Base-by-base conservation (phyloP, 768 basidiomycete genomes). In the Podaxis mareebaensis region DNA sequence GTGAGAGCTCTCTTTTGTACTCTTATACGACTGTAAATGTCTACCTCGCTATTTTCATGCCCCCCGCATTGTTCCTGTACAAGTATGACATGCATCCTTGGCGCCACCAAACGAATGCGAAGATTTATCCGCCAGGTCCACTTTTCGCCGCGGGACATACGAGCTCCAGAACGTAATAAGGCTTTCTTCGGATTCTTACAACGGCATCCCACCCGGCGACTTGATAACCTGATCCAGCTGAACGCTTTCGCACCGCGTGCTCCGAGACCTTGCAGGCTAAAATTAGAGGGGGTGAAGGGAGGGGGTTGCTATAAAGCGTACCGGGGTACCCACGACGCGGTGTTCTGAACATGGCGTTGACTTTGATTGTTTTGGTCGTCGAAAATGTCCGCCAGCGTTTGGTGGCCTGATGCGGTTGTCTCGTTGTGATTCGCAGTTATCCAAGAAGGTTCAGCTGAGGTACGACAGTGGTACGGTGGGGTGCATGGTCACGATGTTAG, bases 261-360 rank as follows among this genome's bases (percentile, higher is more conserved):
- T 56, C 33, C 42, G 61, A 57, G 12, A 63, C 39, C 40, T 15
- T 2, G 22, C 24, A 22, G n/a, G 4, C 52, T 52, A 36, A n/a
- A 52, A 40, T 60, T 60, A 42, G 52, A 26, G 8, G 12, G 2
- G 17, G 1, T 20, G 12, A 33, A 20, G 20, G 39, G 28, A 28
- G 10, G 3, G 53, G 10, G 36, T 44, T 61, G 38, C 60, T 61
- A 61, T 61, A 53, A 61, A 28, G 24, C 51, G 60, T 61, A 61
- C 12, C n/a, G 39, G 53, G 26, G n/a, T 44, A 46, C 52, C 51
- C 60, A 61, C 60, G 60, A 4, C 8, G n/a, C 20, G 2, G 26
- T 7, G n/a, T 42, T 44, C 60, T 30, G 22, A 40, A 53, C 58
- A 15, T 49, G 44, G 53, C 15, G 53, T 22, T 39, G 17, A 33